A percentile compares a stretch with the other conserved stretches of the same genome.
Conservation (phyloP, 2,329 filamentous ascomycete genomes). For the Ophiocordyceps australis region DNA sequence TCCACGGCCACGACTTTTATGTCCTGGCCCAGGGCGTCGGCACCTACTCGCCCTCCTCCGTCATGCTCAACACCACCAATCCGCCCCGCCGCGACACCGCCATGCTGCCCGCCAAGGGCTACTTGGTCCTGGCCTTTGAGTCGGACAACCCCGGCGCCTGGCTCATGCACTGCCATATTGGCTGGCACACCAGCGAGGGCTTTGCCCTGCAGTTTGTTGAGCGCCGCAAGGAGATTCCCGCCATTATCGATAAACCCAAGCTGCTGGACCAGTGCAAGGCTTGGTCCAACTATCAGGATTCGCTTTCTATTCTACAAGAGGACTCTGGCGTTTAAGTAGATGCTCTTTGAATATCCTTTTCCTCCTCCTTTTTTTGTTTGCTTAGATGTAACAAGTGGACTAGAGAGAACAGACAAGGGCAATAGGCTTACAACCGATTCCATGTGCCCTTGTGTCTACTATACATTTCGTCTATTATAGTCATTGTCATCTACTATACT, state of each 20-base stretch:
- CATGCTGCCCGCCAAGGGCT: constrained; percentile 22
- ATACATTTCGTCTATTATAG: no score
- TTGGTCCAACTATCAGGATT: not conserved
- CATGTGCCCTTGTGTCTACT: no score
- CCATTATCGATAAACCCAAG: not conserved
- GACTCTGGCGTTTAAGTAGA: not conserved
- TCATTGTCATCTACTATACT: no score
- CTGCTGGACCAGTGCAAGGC: not conserved
- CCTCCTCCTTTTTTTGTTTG: no score
- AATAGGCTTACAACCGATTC: no score
- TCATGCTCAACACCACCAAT: constrained; percentile 13
- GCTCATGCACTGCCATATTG: constrained; percentile 31
- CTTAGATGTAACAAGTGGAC: no score
- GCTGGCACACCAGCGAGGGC: constrained; percentile 18
- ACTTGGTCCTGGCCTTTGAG: constrained; percentile 29
- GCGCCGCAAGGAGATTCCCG: constrained; percentile 1
- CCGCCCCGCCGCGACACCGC: constrained; percentile 33
- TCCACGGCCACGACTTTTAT: constrained; percentile 17
- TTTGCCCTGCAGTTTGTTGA: constrained; percentile 4
- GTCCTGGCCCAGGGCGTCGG: constrained; percentile 8
- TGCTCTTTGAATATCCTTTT: no score
- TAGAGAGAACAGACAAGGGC: no score
- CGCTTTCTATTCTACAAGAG: not conserved
- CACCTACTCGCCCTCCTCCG: constrained; percentile 5
- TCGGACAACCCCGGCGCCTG: constrained; percentile 29